Evolutionary conservation across 140 eudicot species (phyloP).

Genomic region (Bidens hawaiensis): DNA sequence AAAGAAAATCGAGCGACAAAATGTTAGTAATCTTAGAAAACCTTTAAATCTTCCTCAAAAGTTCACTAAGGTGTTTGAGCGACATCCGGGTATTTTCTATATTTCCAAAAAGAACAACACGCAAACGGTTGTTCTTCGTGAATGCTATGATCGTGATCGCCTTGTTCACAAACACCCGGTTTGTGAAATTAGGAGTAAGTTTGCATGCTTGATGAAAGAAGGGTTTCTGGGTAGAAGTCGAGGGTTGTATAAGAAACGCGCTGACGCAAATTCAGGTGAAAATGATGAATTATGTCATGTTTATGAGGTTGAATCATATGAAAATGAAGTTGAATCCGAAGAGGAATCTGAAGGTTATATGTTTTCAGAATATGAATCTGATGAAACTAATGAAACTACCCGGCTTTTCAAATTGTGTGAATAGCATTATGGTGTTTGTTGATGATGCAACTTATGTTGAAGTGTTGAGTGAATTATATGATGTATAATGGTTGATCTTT

Average conservation of each 20-base stretch:
- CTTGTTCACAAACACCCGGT: constrained; percentile 63
- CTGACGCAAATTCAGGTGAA: constrained; percentile 6
- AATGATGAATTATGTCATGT: constrained; percentile 13
- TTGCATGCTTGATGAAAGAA: constrained; percentile 46
- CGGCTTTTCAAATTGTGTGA: constrained; percentile 13
- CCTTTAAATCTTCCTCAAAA: constrained; percentile 73
- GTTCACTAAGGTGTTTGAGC: constrained; percentile 85
- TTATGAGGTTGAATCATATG: constrained; percentile 6
- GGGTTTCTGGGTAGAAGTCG: constrained; percentile 70
- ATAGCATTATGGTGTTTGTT: constrained; percentile 6
- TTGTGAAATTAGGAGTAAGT: constrained; percentile 58
- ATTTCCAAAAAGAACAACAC: constrained; percentile 65
- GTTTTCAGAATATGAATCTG: constrained; percentile 45
- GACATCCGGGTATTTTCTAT: constrained; percentile 94
- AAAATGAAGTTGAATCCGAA: constrained; percentile 28
- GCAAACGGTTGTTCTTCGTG: constrained; percentile 76
- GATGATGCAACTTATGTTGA: not conserved
- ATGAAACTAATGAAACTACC: constrained; percentile 39
- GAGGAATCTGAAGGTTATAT: constrained; percentile 36
- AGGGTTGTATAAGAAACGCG: constrained; percentile 52
- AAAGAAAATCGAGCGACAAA: constrained; percentile 59
- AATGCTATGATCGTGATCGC: constrained; percentile 56
- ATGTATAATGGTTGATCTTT: not conserved
- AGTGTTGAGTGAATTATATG: not conserved
- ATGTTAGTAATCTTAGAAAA: constrained; percentile 73